Percentiles rank a stretch among this genome's conserved stretches.
Conservation (phyloP, 73 alveolate species). For the Paramecium biaurelia region DNA sequence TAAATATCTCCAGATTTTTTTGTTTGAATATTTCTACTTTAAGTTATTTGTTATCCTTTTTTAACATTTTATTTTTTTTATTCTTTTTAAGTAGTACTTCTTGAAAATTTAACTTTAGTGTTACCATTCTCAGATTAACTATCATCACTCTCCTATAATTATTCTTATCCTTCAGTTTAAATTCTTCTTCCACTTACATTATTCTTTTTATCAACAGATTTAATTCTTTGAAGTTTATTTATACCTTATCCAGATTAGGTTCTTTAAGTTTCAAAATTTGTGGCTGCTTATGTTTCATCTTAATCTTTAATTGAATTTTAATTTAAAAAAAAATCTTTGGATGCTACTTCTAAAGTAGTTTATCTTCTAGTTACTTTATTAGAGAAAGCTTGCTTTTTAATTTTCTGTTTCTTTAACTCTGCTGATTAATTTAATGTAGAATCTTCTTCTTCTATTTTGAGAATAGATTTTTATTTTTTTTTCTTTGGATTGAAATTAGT, state of each 20-base stretch:
- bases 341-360: neutral
- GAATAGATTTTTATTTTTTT: neutral
- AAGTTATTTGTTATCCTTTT: neutral
- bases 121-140: neutral
- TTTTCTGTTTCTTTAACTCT: neutral
- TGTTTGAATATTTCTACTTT: neutral
- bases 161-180: neutral
- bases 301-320: neutral
- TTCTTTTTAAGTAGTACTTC: neutral
- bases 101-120: neutral
- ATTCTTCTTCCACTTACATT: neutral
- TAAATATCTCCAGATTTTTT: neutral
- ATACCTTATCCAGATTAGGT: neutral
- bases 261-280: slow-evolving; percentile 28
- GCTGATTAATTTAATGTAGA: neutral
- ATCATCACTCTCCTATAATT: neutral
- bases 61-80: neutral
- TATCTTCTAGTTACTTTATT: slow-evolving; percentile 6
- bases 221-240: neutral
- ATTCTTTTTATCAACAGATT: neutral
- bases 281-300: slow-evolving; percentile 33
- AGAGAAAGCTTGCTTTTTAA: neutral
- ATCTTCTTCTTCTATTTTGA: slow-evolving; percentile 9
- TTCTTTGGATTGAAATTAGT: neutral
- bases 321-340: neutral